phyloP scores from a whole-genome alignment of 768 basidiomycete genomes.

The Russula sp. region DNA sequence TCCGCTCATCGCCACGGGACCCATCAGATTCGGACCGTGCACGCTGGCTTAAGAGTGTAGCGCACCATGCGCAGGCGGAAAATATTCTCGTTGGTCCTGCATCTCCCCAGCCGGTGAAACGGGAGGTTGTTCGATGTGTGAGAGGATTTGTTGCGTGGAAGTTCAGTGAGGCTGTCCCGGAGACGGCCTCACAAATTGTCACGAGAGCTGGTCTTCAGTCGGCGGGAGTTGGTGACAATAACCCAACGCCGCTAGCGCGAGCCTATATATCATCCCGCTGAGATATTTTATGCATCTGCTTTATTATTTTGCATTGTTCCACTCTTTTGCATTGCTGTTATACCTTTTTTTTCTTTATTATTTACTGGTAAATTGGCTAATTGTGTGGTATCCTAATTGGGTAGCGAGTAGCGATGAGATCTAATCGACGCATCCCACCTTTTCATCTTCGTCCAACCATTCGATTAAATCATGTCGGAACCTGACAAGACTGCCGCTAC shows the following conservation, averaged over 20 bases:
- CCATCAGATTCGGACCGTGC: constrained; percentile 41
- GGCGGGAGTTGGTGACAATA: not conserved
- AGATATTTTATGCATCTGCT: not conserved
- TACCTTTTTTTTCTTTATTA: no score
- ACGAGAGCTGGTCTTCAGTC: not conserved
- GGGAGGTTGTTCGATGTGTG: constrained; percentile 20
- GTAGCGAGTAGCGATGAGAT: not conserved
- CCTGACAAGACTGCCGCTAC: constrained; percentile 37
- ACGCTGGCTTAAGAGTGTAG: constrained; percentile 40
- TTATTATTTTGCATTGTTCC: not conserved
- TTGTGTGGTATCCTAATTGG: not conserved
- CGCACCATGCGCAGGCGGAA: not conserved
- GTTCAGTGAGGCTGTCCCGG: not conserved
- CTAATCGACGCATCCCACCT: not conserved
- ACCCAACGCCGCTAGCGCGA: no score
- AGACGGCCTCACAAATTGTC: no score
- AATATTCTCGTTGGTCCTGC: not conserved
- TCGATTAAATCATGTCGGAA: constrained; percentile 49
- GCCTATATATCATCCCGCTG: no score
- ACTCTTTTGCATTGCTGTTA: no score
- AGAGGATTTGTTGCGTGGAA: constrained; percentile 25
- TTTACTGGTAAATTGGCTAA: no score
- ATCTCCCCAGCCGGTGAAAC: not conserved
- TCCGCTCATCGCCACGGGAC: constrained; percentile 33
- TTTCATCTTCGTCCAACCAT: not conserved